These are phyloP conservation scores for Paramyrothecium sp. DNA, from an alignment of 2,329 filamentous ascomycete species.

Conservation along the genomic window DNA sequence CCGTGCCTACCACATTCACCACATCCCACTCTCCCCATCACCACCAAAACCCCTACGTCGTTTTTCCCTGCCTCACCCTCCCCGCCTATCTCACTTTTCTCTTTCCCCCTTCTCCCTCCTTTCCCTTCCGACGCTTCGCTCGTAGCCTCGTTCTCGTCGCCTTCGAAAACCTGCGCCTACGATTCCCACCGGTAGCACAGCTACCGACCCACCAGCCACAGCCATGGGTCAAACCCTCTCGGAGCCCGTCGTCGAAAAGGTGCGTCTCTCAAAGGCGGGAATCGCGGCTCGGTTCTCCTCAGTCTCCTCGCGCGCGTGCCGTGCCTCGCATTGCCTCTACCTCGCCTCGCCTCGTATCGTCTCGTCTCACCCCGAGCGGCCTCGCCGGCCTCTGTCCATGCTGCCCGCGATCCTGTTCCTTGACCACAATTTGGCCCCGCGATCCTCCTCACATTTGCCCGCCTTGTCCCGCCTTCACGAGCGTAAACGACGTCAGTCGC, in stretches of 20 bases:
- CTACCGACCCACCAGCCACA: slow-evolving; percentile 23
- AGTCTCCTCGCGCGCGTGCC: not conserved
- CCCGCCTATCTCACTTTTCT: not conserved
- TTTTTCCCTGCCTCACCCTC: slow-evolving; percentile 5
- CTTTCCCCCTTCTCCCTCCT: not conserved
- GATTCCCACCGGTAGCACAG: slow-evolving; percentile 20
- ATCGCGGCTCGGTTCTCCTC: slow-evolving; percentile 4
- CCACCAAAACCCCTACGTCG: too few relatives aligned
- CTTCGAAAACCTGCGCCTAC: not conserved
- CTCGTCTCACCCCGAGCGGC: too few relatives aligned
- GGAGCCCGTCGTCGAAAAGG: slow-evolving; percentile 98
- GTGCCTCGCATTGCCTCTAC: slow-evolving; percentile 1
- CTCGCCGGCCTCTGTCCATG: too few relatives aligned
- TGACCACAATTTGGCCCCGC: not conserved
- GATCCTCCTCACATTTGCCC: not conserved
- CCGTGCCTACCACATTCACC: slow-evolving; percentile 5
- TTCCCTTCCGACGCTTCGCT: too few relatives aligned
- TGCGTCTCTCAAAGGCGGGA: slow-evolving; percentile 36
- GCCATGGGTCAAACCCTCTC: slow-evolving; percentile 98
- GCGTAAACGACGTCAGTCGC: not conserved
- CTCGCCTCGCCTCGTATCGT: too few relatives aligned
- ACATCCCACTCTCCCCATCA: slow-evolving; percentile 10
- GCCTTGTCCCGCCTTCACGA: not conserved
- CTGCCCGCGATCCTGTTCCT: not conserved
- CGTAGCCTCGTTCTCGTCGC: not conserved